Conservation (phyloP, 306 rosid species). For the Casuarina equisetifolia region DNA sequence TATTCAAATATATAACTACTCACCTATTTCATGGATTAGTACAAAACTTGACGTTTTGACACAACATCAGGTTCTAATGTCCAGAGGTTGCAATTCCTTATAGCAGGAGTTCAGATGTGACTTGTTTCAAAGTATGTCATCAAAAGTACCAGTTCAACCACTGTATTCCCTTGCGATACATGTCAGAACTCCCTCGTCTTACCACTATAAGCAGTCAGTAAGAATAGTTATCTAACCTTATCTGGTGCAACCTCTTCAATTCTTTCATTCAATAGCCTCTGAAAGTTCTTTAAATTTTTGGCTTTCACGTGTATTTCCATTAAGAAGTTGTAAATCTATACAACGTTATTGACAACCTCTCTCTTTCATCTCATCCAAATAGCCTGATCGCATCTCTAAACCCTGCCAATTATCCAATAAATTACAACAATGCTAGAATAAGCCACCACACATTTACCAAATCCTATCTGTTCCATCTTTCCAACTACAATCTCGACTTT, state of each 20-base stretch:
- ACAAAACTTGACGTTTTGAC: no score
- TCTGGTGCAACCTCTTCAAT: constrained; percentile 65
- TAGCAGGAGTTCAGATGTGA: no score
- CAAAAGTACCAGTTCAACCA: no score
- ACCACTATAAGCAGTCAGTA: constrained; percentile 52
- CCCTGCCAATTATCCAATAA: constrained; percentile 61
- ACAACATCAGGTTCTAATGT: no score
- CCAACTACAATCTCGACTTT: constrained; percentile 52
- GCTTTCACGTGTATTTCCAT: constrained; percentile 75
- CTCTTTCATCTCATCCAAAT: constrained; percentile 76
- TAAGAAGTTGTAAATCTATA: constrained; percentile 74
- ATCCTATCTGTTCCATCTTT: constrained; percentile 70
- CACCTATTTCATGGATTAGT: no score
- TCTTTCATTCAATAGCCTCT: constrained; percentile 75
- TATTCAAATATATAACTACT: no score
- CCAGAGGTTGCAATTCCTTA: no score
- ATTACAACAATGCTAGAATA: constrained; percentile 73
- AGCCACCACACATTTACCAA: constrained; percentile 66
- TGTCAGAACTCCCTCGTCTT: constrained; percentile 49
- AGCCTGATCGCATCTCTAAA: constrained; percentile 51
- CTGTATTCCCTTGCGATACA: constrained; percentile 21
- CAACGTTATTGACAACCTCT: constrained; percentile 69
- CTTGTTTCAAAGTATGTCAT: no score
- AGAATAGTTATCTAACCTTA: constrained; percentile 65
- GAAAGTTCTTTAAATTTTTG: constrained; percentile 59